Evolutionary conservation across 169 alveolate genomes (phyloP).

Genomic region (Perkinsus olseni): DNA sequence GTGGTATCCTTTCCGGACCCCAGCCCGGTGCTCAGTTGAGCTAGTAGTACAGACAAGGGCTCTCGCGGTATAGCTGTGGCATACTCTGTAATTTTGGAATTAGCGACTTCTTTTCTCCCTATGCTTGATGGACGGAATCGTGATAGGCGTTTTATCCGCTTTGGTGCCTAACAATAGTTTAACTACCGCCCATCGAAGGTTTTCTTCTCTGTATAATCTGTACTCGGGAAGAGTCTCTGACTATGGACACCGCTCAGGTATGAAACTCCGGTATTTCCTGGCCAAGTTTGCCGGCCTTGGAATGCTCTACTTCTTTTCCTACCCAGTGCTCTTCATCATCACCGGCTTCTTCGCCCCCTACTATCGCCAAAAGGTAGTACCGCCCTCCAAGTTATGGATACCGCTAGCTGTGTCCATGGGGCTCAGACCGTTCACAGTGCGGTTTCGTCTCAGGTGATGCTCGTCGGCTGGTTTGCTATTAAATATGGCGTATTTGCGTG

Average conservation of each 20-base stretch:
- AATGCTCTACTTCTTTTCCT: slow-evolving; percentile 3
- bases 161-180: no score
- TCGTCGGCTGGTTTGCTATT: not conserved
- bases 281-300: not conserved
- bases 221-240: no score
- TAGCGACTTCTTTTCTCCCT: no score
- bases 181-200: no score
- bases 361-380: not conserved
- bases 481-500: not conserved
- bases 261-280: not conserved
- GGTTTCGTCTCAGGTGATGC: not conserved
- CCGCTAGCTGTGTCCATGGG: not conserved
- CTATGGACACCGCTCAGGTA: not conserved
- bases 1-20: no score
- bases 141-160: no score
- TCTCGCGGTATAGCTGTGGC: no score
- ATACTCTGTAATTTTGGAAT: no score
- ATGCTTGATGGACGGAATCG: no score
- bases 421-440: not conserved
- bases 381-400: not conserved
- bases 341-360: slow-evolving; percentile 1
- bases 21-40: no score
- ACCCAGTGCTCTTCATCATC: not conserved
- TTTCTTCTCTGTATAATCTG: no score
- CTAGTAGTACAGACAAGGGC: no score